phyloP scores from a whole-genome alignment of 1,284 basidiomycete genomes.

The Fomes fomentarius region DNA sequence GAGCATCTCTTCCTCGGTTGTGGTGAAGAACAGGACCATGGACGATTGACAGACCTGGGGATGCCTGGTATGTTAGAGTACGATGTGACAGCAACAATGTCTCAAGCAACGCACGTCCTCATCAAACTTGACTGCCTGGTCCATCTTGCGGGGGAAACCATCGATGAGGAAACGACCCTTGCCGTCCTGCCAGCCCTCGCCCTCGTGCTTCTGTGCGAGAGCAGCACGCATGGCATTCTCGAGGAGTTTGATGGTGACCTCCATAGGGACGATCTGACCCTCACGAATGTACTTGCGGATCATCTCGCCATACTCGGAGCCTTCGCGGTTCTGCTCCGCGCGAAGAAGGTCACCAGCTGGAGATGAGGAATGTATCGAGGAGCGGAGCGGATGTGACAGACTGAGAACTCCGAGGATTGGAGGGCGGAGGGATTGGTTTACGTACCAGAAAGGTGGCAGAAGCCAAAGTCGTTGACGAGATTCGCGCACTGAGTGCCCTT shows the following conservation, averaged over 20 bases:
- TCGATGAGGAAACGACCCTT: slow-evolving; percentile 93
- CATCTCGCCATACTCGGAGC: slow-evolving; percentile 85
- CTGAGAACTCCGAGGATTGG: neutral
- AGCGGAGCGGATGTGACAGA: slow-evolving; percentile 1
- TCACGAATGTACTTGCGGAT: slow-evolving; percentile 92
- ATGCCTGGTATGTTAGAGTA: neutral
- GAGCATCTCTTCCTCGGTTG: slow-evolving; percentile 89
- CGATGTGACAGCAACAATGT: neutral
- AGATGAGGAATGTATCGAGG: neutral
- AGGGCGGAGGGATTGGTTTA: neutral
- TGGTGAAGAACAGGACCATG: slow-evolving; percentile 88
- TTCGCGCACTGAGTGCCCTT: slow-evolving; percentile 96
- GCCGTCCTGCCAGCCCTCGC: slow-evolving; percentile 72
- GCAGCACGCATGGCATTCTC: slow-evolving; percentile 89
- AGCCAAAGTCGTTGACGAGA: slow-evolving; percentile 89
- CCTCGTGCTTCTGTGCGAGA: slow-evolving; percentile 47
- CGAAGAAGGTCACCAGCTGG: slow-evolving; percentile 95
- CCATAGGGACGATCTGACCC: slow-evolving; percentile 95
- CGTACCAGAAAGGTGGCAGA: slow-evolving; percentile 92
- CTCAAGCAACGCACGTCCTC: slow-evolving; percentile 61
- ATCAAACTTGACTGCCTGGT: slow-evolving; percentile 95
- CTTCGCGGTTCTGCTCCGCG: slow-evolving; percentile 88
- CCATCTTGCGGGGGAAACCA: slow-evolving; percentile 98
- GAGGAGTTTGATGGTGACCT: slow-evolving; percentile 95
- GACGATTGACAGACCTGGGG: slow-evolving; percentile 82